A percentile compares a stretch with the other conserved stretches of the same genome.
Evolutionary conservation across 2,329 filamentous ascomycete species (phyloP).

Genomic region (Plectosphaerella sp.): DNA sequence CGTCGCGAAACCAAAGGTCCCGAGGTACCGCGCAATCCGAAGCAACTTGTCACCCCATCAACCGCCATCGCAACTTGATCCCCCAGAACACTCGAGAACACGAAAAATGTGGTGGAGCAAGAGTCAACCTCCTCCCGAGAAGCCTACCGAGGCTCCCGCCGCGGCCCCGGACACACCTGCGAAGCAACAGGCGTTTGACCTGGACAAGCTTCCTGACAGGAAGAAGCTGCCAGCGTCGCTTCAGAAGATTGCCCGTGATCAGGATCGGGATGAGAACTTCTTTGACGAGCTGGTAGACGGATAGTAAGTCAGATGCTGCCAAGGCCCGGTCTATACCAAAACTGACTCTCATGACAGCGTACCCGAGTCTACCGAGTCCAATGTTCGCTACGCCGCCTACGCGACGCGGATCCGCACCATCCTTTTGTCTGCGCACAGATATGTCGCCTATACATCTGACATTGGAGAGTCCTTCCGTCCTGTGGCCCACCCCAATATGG

Average conservation of each 20-base stretch:
- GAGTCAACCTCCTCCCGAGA: conserved; percentile 26
- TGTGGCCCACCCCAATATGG: conserved; percentile 78
- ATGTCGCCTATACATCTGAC: conserved; percentile 94
- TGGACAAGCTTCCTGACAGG: conserved; percentile 40
- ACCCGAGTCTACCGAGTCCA: conserved; percentile 77
- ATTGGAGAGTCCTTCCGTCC: conserved; percentile 96
- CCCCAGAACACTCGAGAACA: neutral
- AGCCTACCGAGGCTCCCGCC: conserved; percentile 16
- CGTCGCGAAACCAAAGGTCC: neutral
- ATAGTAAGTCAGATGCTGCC: conserved; percentile 53
- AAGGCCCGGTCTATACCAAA: neutral
- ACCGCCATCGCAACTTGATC: neutral
- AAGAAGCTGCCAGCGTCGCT: conserved; percentile 50
- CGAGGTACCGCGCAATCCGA: neutral
- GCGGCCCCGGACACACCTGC: conserved; percentile 19
- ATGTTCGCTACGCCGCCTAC: conserved; percentile 89
- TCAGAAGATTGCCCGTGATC: conserved; percentile 54
- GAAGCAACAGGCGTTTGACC: conserved; percentile 30
- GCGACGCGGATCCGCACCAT: conserved; percentile 81
- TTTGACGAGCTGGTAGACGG: conserved; percentile 76
- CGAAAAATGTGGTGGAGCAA: conserved; percentile 39
- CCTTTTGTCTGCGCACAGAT: conserved; percentile 84
- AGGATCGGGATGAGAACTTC: conserved; percentile 64
- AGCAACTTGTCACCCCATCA: neutral
- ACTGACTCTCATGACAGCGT: conserved; percentile 39